Evolutionary conservation across 2,329 filamentous ascomycete genomes (phyloP), one percentile per base, ranked within the genome.

Genomic region (Apiospora hydei): DNA sequence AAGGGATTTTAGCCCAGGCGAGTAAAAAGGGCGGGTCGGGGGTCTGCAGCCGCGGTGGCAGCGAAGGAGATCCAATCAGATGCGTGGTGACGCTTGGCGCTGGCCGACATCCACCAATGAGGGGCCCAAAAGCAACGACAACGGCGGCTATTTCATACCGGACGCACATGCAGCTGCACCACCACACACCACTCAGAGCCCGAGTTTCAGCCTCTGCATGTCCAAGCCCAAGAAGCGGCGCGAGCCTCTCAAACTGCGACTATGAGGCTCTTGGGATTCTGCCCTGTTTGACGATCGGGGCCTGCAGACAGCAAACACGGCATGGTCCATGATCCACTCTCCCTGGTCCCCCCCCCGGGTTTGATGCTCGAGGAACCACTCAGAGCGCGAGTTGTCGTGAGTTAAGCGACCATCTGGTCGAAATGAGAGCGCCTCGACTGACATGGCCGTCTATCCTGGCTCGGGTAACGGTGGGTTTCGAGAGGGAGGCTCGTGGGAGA

Each of bases 321-420:
- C 46, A 66, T 46, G 49, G n/a, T 51, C 68, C 71, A 61, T 46
- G 49, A 24, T 51, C 68, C 71, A 61, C 69, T 34, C 51, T 70
- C 64, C 69, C 47, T 51, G 4, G 34, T 26, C 67, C 71, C 67
- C 11, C 61, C 47, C 74, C 73, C 71, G 69, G 72, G 72, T 71
- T 73, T 67, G 71, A 73, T 71, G 74, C 69, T 72, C 44, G 49
- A 43, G 72, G 69, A 61, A 73, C 76, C 77, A 78, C 70, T 78
- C 74, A 79, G 66, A 66, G 47, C 13, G 74, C 74, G 72, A 75
- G n/a, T 43, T 57, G 51, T 3, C 11, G 16, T 69, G 69, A 34
- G 34, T 26, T 69, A 73, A 67, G 72, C 72, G 72, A 71, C 72
- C 30, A 67, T 71, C 38, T 75, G 74, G 71, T 69, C 70, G 69